Evolutionary conservation across 2,329 filamentous ascomycete species (phyloP).

Genomic region (Calonectria honghensis): DNA sequence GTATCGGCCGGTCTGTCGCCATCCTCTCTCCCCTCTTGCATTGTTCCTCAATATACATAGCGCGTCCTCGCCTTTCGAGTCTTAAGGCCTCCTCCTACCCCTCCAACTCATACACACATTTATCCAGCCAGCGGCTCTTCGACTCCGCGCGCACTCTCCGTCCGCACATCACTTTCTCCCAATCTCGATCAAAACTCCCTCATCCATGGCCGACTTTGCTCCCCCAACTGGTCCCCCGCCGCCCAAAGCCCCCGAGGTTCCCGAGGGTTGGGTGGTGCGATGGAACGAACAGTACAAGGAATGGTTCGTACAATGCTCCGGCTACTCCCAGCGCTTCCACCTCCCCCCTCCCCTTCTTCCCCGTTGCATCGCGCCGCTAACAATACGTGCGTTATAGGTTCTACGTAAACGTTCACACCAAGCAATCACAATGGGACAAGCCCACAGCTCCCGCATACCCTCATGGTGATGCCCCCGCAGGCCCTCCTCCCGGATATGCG

Average conservation of each 20-base stretch:
- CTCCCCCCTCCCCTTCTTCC: not conserved
- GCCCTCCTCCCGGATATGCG: conserved; percentile 81
- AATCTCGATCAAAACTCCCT: conserved; percentile 15
- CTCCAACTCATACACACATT: not conserved
- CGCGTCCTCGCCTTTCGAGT: not conserved
- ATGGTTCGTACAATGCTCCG: conserved; percentile 72
- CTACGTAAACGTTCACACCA: conserved; percentile 92
- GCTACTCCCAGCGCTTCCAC: not conserved
- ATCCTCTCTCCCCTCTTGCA: not conserved
- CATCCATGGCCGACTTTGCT: conserved; percentile 72
- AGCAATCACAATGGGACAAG: conserved; percentile 92
- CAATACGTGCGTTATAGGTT: conserved; percentile 74
- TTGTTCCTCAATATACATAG: conserved; percentile 20
- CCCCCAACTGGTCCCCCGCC: conserved; percentile 74
- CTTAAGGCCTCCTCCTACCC: not conserved
- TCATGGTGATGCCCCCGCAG: conserved; percentile 68
- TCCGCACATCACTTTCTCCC: conserved; percentile 16
- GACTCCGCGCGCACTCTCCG: conserved; percentile 6
- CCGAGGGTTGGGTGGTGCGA: conserved; percentile 84
- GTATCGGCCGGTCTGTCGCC: not conserved
- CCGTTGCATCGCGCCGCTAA: conserved; percentile 37
- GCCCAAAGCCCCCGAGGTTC: conserved; percentile 77
- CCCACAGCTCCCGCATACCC: conserved; percentile 81
- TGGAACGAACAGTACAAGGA: conserved; percentile 93
- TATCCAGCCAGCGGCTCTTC: conserved; percentile 14